These are phyloP conservation scores for Debaryomycetaceae sp. DNA, from an alignment of 1,139 yeast species.

Conservation along the genomic window DNA sequence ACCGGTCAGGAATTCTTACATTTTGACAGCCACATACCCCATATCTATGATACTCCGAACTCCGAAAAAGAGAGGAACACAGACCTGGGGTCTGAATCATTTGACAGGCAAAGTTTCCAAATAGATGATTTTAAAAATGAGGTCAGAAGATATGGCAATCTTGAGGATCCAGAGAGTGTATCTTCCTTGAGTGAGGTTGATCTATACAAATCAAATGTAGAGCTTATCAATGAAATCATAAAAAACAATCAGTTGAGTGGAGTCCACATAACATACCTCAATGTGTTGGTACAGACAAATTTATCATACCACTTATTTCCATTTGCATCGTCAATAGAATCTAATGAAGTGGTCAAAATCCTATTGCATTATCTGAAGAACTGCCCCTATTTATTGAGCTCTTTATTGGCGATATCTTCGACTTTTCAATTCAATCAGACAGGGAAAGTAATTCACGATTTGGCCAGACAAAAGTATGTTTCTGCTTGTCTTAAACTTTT, in stretches of 20 bases:
- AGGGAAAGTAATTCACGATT: slow-evolving; percentile 27
- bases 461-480: slow-evolving; percentile 28
- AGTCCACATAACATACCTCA: slow-evolving; percentile 31
- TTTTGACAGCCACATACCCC: not conserved
- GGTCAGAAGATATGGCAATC: slow-evolving; percentile 5
- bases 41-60: not conserved
- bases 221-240: slow-evolving; percentile 23
- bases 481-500: slow-evolving; percentile 29
- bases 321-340: slow-evolving; percentile 33
- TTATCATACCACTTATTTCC: slow-evolving; percentile 34
- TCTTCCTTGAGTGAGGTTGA: slow-evolving; percentile 1
- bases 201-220: slow-evolving; percentile 13
- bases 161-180: not conserved
- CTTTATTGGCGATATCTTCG: slow-evolving; percentile 36
- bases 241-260: slow-evolving; percentile 20
- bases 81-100: slow-evolving; percentile 8
- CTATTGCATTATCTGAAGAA: slow-evolving; percentile 31
- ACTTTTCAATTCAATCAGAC: slow-evolving; percentile 35
- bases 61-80: not conserved
- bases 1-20: not conserved
- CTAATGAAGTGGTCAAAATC: slow-evolving; percentile 32
- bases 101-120: slow-evolving; percentile 14
- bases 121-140: slow-evolving; percentile 14
- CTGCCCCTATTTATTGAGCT: slow-evolving; percentile 34
- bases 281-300: slow-evolving; percentile 25